phyloP scores from a whole-genome alignment of 495 filamentous ascomycete species.

The Neurospora tetraspora region DNA sequence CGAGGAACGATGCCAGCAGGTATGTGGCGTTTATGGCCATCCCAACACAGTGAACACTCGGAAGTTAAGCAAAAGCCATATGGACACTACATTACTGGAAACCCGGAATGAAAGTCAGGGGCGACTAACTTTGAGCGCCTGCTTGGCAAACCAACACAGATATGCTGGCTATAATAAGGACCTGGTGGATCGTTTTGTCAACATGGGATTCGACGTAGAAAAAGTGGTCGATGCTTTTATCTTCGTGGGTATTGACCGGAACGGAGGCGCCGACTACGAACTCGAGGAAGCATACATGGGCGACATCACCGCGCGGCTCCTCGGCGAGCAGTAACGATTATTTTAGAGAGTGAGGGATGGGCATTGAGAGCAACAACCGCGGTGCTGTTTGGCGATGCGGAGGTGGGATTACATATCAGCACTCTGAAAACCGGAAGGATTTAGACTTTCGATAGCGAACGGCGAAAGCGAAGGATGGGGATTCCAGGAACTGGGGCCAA shows the following conservation, averaged over 20 bases:
- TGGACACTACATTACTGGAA: neutral
- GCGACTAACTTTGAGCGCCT: neutral
- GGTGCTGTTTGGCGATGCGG: neutral
- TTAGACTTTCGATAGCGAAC: neutral
- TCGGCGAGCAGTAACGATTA: constrained; percentile 56
- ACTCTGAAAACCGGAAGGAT: neutral
- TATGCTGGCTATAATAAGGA: constrained; percentile 85
- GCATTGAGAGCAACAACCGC: neutral
- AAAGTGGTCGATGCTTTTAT: constrained; percentile 78
- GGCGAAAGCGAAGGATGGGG: neutral
- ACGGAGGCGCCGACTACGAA: constrained; percentile 68
- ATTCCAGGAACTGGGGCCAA: neutral
- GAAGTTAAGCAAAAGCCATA: too few species aligned
- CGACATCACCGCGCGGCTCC: constrained; percentile 74
- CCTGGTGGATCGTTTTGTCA: constrained; percentile 77
- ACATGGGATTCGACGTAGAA: constrained; percentile 92
- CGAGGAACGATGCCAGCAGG: constrained; percentile 28
- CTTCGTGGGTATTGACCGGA: constrained; percentile 69
- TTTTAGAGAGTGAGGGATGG: neutral
- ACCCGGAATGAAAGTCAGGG: neutral
- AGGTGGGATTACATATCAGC: neutral
- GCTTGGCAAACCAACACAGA: constrained; percentile 29
- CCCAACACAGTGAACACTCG: neutral
- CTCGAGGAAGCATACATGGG: constrained; percentile 80
- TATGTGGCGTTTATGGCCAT: constrained; percentile 9